A percentile compares a stretch with the other conserved stretches of the same genome.
phyloP scores from a whole-genome alignment of 306 rosid genomes.

The Macrotyloma uniflorum region DNA sequence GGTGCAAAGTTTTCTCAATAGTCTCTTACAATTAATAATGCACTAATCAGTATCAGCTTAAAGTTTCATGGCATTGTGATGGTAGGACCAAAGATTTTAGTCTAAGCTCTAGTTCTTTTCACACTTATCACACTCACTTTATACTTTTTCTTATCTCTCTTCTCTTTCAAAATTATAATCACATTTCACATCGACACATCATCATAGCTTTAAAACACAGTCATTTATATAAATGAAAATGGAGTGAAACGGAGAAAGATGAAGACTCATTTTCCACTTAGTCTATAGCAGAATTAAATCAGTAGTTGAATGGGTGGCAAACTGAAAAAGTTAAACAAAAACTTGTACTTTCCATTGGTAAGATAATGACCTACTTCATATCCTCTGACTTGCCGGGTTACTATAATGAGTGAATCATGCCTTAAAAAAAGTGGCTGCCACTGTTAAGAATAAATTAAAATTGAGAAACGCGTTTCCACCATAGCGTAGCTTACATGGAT shows the following conservation, averaged over 20 bases:
- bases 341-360: background rate
- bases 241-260: background rate
- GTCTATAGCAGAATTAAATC: background rate
- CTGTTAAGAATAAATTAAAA: constrained; percentile 9
- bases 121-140: background rate
- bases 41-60: background rate
- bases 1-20: background rate
- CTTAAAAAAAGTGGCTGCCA: background rate
- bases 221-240: background rate
- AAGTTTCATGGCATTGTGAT: constrained; percentile 12
- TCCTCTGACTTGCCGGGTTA: constrained; percentile 11
- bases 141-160: background rate
- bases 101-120: background rate
- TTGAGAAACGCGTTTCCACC: background rate
- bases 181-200: background rate
- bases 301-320: background rate
- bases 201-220: background rate
- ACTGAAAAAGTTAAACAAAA: constrained; percentile 16
- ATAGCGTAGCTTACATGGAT: background rate
- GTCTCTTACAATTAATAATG: background rate
- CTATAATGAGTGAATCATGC: constrained; percentile 21
- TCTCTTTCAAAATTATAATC: background rate
- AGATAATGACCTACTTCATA: background rate
- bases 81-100: background rate
- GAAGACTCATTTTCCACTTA: background rate